Evolutionary conservation across 2,329 filamentous ascomycete species (phyloP).

Genomic region (Neocatenulostroma microsporum): DNA sequence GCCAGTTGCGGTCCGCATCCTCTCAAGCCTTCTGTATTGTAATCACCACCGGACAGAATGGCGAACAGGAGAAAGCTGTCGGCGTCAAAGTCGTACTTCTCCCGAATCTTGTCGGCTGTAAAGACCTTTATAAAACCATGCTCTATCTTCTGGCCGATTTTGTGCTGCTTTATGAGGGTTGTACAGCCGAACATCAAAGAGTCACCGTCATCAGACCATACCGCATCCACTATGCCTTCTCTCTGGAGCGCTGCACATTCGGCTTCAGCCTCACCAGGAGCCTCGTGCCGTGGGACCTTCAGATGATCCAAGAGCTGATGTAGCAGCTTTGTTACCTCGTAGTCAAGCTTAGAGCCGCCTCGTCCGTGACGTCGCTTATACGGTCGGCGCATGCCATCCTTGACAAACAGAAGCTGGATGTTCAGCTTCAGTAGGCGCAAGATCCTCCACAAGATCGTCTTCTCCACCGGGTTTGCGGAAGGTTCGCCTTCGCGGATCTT

Average conservation of each 20-base stretch:
- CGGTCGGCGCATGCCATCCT: constrained; percentile 44
- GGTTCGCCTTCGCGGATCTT: constrained; percentile 30
- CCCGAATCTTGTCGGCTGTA: constrained; percentile 22
- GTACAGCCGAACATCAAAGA: constrained; percentile 42
- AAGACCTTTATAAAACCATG: constrained; percentile 28
- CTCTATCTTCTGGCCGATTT: constrained; percentile 33
- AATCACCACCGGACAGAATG: constrained; percentile 37
- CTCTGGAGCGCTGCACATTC: constrained; percentile 42
- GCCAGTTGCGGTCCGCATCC: constrained; percentile 31
- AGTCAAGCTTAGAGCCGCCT: constrained; percentile 27
- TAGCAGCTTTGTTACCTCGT: constrained; percentile 27
- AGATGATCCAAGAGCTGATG: constrained; percentile 33
- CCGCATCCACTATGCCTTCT: constrained; percentile 40
- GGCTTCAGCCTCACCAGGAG: constrained; percentile 41
- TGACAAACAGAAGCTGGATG: constrained; percentile 48
- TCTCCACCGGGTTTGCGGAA: constrained; percentile 37
- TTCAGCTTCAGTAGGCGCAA: constrained; percentile 42
- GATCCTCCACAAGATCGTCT: constrained; percentile 35
- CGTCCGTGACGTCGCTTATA: constrained; percentile 30
- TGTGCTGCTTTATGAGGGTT: constrained; percentile 32
- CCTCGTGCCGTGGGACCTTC: constrained; percentile 37
- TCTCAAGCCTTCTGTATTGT: constrained; percentile 30
- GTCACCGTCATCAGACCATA: constrained; percentile 44
- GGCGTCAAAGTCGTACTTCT: constrained; percentile 25
- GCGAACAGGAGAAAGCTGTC: constrained; percentile 35